phyloP scores from a whole-genome alignment of 768 basidiomycete species.

The Coprinopsis sp. region DNA sequence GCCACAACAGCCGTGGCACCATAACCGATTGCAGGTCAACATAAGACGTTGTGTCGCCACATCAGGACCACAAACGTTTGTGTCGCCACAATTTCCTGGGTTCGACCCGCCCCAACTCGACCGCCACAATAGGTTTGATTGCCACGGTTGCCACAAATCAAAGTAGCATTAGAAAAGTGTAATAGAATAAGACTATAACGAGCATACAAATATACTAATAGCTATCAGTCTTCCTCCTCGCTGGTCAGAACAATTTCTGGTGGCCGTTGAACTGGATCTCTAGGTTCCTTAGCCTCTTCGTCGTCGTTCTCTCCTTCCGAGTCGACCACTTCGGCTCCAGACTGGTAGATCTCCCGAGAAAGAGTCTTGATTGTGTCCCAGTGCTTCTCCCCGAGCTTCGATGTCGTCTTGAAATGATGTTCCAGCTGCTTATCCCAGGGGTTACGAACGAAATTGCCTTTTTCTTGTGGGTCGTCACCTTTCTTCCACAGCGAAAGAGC shows the following conservation, averaged over 20 bases:
- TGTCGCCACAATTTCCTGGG: not conserved
- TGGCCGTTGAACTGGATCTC: no score
- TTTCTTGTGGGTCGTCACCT: not conserved
- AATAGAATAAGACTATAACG: no score
- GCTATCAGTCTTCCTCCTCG: no score
- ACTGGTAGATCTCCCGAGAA: not conserved
- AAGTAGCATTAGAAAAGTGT: no score
- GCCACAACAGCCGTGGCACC: not conserved
- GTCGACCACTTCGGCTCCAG: not conserved
- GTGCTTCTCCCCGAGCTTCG: not conserved
- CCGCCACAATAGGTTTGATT: not conserved
- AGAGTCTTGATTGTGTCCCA: not conserved
- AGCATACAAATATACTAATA: no score
- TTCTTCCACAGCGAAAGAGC: slow-evolving; percentile 2
- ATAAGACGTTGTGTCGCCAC: not conserved
- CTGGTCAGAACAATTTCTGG: no score
- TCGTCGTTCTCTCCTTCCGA: not conserved
- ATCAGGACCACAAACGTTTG: not conserved
- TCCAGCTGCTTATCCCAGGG: not conserved
- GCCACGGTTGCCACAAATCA: no score
- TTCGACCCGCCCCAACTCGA: no score
- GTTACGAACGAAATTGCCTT: not conserved
- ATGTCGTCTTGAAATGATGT: not conserved
- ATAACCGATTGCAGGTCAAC: not conserved
- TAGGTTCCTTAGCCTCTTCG: no score